Conservation (phyloP, 768 basidiomycete genomes). For the Vararia minispora region DNA sequence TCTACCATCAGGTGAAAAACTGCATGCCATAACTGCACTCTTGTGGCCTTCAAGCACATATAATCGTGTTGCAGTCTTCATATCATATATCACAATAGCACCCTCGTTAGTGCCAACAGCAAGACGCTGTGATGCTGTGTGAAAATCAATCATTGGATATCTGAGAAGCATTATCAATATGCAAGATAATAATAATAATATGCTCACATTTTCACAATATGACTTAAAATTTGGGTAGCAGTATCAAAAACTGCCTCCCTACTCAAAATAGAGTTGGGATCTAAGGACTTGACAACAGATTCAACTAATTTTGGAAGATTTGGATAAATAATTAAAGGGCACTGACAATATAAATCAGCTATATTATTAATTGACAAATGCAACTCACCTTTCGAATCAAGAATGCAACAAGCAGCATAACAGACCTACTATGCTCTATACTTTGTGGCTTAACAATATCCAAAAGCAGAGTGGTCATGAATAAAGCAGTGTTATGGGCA, state of each 20-base stretch:
- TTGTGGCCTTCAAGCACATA: conserved; percentile 93
- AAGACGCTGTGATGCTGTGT: conserved; percentile 75
- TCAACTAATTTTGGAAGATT: conserved; percentile 82
- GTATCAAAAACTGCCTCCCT: conserved; percentile 82
- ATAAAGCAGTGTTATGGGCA: conserved; percentile 68
- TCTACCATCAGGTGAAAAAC: conserved; percentile 90
- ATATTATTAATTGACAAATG: neutral
- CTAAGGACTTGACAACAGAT: conserved; percentile 91
- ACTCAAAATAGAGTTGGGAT: conserved; percentile 71
- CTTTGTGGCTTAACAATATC: conserved; percentile 76
- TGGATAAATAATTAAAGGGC: conserved; percentile 75
- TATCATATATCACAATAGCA: conserved; percentile 90
- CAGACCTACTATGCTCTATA: conserved; percentile 70
- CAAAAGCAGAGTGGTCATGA: conserved; percentile 88
- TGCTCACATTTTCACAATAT: conserved; percentile 80
- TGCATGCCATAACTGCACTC: conserved; percentile 69
- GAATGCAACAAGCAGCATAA: conserved; percentile 90
- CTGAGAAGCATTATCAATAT: conserved; percentile 25
- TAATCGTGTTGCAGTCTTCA: conserved; percentile 89
- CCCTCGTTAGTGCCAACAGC: conserved; percentile 94
- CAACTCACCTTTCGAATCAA: conserved; percentile 71
- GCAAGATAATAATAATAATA: neutral
- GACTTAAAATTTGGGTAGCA: conserved; percentile 88
- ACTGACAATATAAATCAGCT: conserved; percentile 40
- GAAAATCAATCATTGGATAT: conserved; percentile 91